These are phyloP conservation scores for Ettlia oleoabundans DNA, from an alignment of 139 green algal genomes.

Conservation along the genomic window DNA sequence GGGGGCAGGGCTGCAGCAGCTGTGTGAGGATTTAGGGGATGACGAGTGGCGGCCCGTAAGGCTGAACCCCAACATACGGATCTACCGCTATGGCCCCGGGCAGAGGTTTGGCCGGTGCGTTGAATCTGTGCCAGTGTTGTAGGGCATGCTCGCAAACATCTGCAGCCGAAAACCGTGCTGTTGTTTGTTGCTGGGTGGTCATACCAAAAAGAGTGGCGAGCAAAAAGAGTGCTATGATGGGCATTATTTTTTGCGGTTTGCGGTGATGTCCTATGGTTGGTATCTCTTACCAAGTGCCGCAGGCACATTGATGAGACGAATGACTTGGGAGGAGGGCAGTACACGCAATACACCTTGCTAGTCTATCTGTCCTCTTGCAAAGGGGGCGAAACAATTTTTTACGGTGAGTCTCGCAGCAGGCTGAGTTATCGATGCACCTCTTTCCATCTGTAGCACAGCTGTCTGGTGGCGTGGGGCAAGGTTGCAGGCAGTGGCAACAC, in stretches of 20 bases:
- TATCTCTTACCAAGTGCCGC: conserved; percentile 49
- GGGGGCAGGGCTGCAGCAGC: conserved; percentile 37
- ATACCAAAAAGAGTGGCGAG: neutral
- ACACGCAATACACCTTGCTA: conserved; percentile 71
- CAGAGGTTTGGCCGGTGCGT: neutral
- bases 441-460: too few species aligned
- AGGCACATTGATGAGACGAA: conserved; percentile 72
- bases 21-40: conserved; percentile 33
- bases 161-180: neutral
- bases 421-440: too few species aligned
- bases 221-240: too few species aligned
- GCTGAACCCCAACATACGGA: conserved; percentile 69
- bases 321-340: conserved; percentile 13
- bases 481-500: neutral
- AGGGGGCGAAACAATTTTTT: conserved; percentile 62
- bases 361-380: conserved; percentile 65
- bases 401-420: too few species aligned
- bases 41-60: conserved; percentile 35
- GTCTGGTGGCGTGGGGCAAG: too few species aligned
- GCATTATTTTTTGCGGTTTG: neutral
- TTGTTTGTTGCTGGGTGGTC: neutral
- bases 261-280: too few species aligned
- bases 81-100: conserved; percentile 71
- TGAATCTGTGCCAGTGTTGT: neutral
- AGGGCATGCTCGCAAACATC: neutral